These are phyloP conservation scores for Xylaria sp. DNA, from an alignment of 2,329 filamentous ascomycete genomes.

Conservation along the genomic window DNA sequence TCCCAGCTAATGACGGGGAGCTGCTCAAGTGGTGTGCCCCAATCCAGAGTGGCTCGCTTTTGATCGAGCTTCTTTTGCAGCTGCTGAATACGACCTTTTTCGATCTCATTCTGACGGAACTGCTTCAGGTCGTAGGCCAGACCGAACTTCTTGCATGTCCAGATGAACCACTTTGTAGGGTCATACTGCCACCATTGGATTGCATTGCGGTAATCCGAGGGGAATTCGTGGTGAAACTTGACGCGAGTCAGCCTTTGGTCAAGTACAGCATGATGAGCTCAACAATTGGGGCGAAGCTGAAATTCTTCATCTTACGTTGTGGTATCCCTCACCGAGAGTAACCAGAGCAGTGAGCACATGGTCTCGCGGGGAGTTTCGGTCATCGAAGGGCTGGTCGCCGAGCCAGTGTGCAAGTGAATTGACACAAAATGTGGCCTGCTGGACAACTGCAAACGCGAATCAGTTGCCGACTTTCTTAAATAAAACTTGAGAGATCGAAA, in stretches of 20 bases:
- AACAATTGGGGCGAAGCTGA: not conserved
- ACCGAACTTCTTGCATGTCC: slow-evolving; percentile 69
- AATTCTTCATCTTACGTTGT: slow-evolving; percentile 53
- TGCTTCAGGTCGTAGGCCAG: slow-evolving; percentile 79
- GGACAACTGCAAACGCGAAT: slow-evolving; percentile 44
- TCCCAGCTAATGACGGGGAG: slow-evolving; percentile 55
- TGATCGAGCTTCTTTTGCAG: slow-evolving; percentile 72
- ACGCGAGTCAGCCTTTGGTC: not conserved
- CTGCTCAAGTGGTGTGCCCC: slow-evolving; percentile 67
- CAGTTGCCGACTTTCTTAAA: not conserved
- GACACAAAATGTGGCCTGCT: slow-evolving; percentile 60
- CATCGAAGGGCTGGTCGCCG: slow-evolving; percentile 71
- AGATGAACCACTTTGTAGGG: slow-evolving; percentile 74
- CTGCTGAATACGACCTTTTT: slow-evolving; percentile 71
- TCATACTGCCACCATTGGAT: slow-evolving; percentile 75
- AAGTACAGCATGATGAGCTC: not conserved
- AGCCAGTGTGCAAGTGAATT: slow-evolving; percentile 60
- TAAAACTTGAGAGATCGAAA: not conserved
- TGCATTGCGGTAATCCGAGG: slow-evolving; percentile 73
- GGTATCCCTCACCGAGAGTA: slow-evolving; percentile 72
- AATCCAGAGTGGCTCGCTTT: slow-evolving; percentile 66
- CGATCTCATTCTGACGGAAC: slow-evolving; percentile 89
- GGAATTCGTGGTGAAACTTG: slow-evolving; percentile 72
- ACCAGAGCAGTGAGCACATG: slow-evolving; percentile 70
- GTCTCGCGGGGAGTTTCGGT: slow-evolving; percentile 72